Evolutionary conservation across 306 rosid species (phyloP), one percentile per base, ranked within the genome.

Genomic region (Datisca glomerata): DNA sequence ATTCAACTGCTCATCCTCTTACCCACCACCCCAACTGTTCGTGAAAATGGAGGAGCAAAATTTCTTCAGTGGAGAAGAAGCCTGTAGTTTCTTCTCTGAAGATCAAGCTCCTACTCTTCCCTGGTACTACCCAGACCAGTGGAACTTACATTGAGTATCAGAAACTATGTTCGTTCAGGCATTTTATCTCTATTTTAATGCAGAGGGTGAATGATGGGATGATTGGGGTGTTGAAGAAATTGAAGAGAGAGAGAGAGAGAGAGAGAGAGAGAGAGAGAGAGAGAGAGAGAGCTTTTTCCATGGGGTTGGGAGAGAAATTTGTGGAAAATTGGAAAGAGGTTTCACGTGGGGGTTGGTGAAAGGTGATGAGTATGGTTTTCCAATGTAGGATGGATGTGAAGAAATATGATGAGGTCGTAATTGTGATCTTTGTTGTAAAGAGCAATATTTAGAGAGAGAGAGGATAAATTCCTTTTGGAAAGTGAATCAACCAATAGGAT

Each of bases 41-140:
- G 91, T 78, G 66, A 89, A 78, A 67, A 66, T 74, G 64, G 98
- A 89, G 66, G 98, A 89, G 68, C 93, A 89, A 46, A 78, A 89
- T 48, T 84, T 89, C 74, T 77, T 84, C 11, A 64, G 91, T 38
- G 69, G 78, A 10, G 97, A 89, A 14, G 98, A 89, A 49, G 46
- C 83, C 5, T 80, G 93, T 47, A 56, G 75, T 62, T 84, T 89
- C 78, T 89, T 89, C 61, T 63, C 95, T 0, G 98, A 84, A 18
- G 98, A 84, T 25, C 98, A 80, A 66, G 53, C 98, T 31, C 98
- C 98, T 0, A 77, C 79, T 3, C 73, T 89, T 44, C 97, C 49
- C 18, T 89, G 98, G 98, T 83, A 8, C 36, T 31, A 14, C 36
- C n/a, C 36, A 12, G 36, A 31, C n/a, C 36, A 31, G 36, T 31